Percentiles rank a stretch among this genome's conserved stretches.
Evolutionary conservation across 2,329 filamentous ascomycete genomes (phyloP).

Genomic region (Stagonosporopsis tanaceti): DNA sequence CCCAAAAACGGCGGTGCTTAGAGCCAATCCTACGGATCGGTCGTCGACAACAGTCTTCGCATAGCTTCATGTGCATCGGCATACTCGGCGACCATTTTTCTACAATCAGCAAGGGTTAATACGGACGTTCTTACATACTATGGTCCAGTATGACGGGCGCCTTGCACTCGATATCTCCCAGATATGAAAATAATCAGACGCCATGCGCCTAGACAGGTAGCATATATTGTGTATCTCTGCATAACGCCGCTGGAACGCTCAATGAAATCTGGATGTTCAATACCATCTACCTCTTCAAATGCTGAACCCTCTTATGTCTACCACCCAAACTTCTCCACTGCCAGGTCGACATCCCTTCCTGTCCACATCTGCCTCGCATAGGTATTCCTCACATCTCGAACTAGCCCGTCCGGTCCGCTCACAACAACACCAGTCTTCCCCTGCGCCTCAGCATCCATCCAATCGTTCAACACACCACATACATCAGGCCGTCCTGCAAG

Average conservation of each 20-base stretch:
- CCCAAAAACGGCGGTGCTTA: slow-evolving; percentile 40
- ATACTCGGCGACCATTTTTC: neutral
- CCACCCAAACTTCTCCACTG: slow-evolving; percentile 75
- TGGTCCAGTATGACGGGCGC: neutral
- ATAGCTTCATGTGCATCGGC: neutral
- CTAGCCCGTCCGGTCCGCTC: slow-evolving; percentile 69
- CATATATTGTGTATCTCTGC: neutral
- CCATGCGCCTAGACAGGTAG: neutral
- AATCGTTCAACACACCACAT: slow-evolving; percentile 52
- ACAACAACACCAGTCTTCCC: slow-evolving; percentile 62
- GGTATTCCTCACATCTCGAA: slow-evolving; percentile 66
- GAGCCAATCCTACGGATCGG: neutral
- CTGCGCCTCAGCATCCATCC: slow-evolving; percentile 41
- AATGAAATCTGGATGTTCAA: slow-evolving; percentile 1
- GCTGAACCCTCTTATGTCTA: neutral
- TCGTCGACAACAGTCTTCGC: neutral
- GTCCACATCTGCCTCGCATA: slow-evolving; percentile 59
- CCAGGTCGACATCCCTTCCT: slow-evolving; percentile 61
- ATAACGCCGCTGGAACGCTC: slow-evolving; percentile 5
- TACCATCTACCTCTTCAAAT: neutral
- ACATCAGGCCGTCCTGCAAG: slow-evolving; percentile 65
- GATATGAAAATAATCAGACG: neutral
- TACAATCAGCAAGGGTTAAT: neutral
- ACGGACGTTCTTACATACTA: neutral
- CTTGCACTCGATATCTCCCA: neutral